Evolutionary conservation across 2,329 filamentous ascomycete genomes (phyloP), one percentile per base, ranked within the genome.

Genomic region (Ceratocystis albifundus): DNA sequence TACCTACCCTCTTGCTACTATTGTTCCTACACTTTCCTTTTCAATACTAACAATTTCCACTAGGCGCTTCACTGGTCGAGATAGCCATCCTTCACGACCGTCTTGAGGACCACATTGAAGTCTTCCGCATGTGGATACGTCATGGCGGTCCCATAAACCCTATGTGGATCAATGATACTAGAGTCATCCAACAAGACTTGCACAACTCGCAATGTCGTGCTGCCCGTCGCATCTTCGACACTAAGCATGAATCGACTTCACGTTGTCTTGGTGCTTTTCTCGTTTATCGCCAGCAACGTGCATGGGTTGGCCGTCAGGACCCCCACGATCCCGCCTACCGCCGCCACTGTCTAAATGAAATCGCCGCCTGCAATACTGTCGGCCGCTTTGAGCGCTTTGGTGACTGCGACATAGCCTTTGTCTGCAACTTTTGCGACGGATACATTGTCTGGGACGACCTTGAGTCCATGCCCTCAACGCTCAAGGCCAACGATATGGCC

Each of bases 361-460:
- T 84, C 4, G 74, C 75, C 36, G 74, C 76, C 28, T 84, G 82
- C 73, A 81, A 81, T 70, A 71, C 73, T 3, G 76, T 82, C 1
- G 83, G 83, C n/a, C 75, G 76, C 32, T 84, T 84, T 68, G 79
- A 83, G 73, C 77, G 81, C 15, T 79, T 84, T 64, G 80, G 78
- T 53, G 79, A 83, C 41, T 72, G 73, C 48, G 82, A 84, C 68
- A 77, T 84, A 61, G 82, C 79, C 6, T 85, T 84, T 70, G 76
- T 83, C 6, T 85, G 83, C 74, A 82, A 85, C 73, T 85, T 80
- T 71, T 85, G 83, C 74, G 82, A 84, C 71, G 83, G 83, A 1
- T 81, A 82, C 71, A 74, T 85, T 28, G 74, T 85, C 25, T 85
- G 83, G 83, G 77, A 81, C 67, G 80, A 85, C 71, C 70, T 85